A percentile compares a stretch with the other conserved stretches of the same genome.
phyloP scores from a whole-genome alignment of 2,329 filamentous ascomycete species.

The Claviceps sorghi region DNA sequence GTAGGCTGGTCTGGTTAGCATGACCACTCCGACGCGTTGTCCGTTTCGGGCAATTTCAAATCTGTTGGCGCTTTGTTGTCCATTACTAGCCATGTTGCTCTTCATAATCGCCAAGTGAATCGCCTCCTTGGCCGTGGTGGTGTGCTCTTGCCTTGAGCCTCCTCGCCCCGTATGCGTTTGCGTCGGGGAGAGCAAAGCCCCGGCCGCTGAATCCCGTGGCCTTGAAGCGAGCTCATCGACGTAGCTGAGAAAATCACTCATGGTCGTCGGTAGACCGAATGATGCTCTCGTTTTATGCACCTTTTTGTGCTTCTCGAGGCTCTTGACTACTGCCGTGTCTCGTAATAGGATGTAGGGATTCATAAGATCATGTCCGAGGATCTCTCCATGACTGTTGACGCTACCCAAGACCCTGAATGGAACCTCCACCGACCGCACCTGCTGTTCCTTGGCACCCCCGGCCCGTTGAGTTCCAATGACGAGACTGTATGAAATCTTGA shows the following conservation, averaged over 20 bases:
- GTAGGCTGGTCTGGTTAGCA: conserved; percentile 77
- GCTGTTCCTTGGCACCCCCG: conserved; percentile 62
- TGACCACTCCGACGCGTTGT: conserved; percentile 79
- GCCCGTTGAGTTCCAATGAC: conserved; percentile 84
- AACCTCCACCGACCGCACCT: conserved; percentile 78
- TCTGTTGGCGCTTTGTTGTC: conserved; percentile 72
- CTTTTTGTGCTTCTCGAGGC: conserved; percentile 16
- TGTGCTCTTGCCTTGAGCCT: conserved; percentile 39
- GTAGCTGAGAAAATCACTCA: conserved; percentile 59
- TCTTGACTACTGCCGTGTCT: conserved; percentile 59
- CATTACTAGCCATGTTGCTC: conserved; percentile 52
- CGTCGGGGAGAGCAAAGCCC: conserved; percentile 59
- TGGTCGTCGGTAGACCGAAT: conserved; percentile 23
- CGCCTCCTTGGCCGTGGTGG: conserved; percentile 58
- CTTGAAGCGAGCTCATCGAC: conserved; percentile 59
- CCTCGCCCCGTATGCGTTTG: conserved; percentile 41
- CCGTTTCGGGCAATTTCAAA: conserved; percentile 92
- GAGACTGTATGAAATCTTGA: conserved; percentile 85
- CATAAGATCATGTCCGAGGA: conserved; percentile 88
- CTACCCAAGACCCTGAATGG: conserved; percentile 89
- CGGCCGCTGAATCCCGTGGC: conserved; percentile 36
- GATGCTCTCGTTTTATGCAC: conserved; percentile 14
- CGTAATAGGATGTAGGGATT: conserved; percentile 79
- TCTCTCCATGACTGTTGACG: conserved; percentile 76
- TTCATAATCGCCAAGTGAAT: conserved; percentile 85